Evolutionary conservation across 495 filamentous ascomycete genomes (phyloP).

Genomic region (Neurospora sp.): DNA sequence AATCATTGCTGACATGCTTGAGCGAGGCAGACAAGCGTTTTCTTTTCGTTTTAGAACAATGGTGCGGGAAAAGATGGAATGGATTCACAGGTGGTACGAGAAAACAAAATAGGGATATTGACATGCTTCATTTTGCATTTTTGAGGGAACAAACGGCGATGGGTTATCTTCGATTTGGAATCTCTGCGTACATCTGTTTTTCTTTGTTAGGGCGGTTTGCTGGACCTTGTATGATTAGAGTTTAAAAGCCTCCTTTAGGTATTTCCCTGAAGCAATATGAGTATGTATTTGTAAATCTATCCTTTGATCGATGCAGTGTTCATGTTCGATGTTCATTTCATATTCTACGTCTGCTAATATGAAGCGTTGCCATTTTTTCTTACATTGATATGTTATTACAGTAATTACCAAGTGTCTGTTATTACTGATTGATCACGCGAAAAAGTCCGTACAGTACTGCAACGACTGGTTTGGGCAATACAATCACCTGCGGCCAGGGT

Average conservation of each 20-base stretch:
- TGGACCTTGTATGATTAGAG: background rate
- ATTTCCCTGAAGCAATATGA: background rate
- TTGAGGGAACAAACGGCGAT: background rate
- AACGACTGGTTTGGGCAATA: background rate
- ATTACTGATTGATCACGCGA: background rate
- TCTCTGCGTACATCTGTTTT: background rate
- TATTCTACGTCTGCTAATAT: too few species aligned
- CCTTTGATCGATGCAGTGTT: background rate
- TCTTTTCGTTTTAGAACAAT: background rate
- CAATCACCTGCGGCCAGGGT: background rate
- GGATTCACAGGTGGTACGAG: background rate
- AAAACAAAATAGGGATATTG: background rate
- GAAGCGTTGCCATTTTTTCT: background rate
- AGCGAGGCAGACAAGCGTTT: background rate
- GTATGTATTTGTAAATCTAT: background rate
- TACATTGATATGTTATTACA: background rate
- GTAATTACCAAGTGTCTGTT: background rate
- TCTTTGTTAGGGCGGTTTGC: background rate
- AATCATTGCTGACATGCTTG: background rate
- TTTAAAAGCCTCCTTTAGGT: background rate
- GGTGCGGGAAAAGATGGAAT: background rate
- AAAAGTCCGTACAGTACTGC: background rate
- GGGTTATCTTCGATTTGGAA: background rate
- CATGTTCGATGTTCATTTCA: background rate
- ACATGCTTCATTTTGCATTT: background rate